Conservation (phyloP, 768 basidiomycete genomes). For the Rhizopogon vinicolor region DNA sequence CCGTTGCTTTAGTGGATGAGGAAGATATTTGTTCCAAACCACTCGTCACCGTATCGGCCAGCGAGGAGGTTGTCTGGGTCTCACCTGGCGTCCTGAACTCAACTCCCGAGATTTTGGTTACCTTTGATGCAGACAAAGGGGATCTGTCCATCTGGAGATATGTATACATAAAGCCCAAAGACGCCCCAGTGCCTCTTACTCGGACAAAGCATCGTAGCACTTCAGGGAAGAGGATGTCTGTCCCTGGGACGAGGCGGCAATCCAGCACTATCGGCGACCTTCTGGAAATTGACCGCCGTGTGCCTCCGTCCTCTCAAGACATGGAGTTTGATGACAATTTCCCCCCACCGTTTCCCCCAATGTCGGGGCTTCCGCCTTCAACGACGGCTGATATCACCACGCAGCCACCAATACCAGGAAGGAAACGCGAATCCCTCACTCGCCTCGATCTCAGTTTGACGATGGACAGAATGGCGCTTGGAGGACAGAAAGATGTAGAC, state of each 20-base stretch:
- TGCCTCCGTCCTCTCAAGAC: slow-evolving; percentile 37
- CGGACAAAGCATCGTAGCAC: slow-evolving; percentile 18
- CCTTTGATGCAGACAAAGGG: slow-evolving; percentile 49
- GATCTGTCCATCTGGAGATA: slow-evolving; percentile 71
- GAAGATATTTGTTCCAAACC: slow-evolving; percentile 47
- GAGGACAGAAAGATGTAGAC: slow-evolving; percentile 44
- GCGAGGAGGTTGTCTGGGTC: slow-evolving; percentile 63
- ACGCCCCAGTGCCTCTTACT: slow-evolving; percentile 39
- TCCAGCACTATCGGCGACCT: slow-evolving; percentile 34
- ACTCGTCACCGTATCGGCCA: slow-evolving; percentile 51
- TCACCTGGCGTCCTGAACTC: slow-evolving; percentile 38
- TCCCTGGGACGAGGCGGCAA: slow-evolving; percentile 31
- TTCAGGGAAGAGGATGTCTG: slow-evolving; percentile 35
- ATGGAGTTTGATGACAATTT: slow-evolving; percentile 30
- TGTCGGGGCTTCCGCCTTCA: slow-evolving; percentile 44
- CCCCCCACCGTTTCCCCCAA: slow-evolving; percentile 19
- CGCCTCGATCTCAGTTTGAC: slow-evolving; percentile 56
- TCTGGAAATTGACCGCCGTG: slow-evolving; percentile 27
- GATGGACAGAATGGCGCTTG: slow-evolving; percentile 66
- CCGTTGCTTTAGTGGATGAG: slow-evolving; percentile 45
- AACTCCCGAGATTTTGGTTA: slow-evolving; percentile 49
- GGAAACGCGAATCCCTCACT: slow-evolving; percentile 37
- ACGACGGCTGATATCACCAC: slow-evolving; percentile 52
- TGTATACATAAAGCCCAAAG: slow-evolving; percentile 57
- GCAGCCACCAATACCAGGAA: slow-evolving; percentile 46